Evolutionary conservation across 768 basidiomycete genomes (phyloP), one percentile per base, ranked within the genome.

Genomic region (Fibroporia radiculosa): DNA sequence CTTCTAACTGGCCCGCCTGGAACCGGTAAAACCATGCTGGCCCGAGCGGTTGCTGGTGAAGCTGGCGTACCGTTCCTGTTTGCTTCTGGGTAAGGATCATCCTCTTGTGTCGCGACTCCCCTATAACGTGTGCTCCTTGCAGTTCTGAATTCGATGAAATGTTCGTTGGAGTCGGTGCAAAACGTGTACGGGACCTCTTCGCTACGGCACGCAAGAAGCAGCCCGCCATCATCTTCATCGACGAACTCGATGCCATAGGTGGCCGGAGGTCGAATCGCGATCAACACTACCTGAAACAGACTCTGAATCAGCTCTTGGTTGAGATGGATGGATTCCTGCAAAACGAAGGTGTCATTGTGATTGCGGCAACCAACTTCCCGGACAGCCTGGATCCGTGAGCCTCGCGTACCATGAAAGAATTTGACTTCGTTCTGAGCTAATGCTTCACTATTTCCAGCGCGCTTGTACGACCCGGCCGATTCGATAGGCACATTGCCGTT

Each of bases 21-120:
- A 51, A 98, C 96, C 13, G 96, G 96, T 60, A 99, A 99, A 71
- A 99, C 96, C 2, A 78, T 98, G 76, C 73, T 99, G n/a, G 96
- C 96, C 4, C 73, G 95, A 48, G 96, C 96, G 7, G 84, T 97
- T 5, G 96, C 96, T 2, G 96, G 96, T 37, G 96, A 99, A 69
- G 96, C 96, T 13, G 93, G 86, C 13, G 96, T 99, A 32, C 92
- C 93, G 0, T 99, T 99, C 72, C 82, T 97, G 63, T 96, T 93
- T 58, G 92, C 95, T 27, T 91, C 89, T 26, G 96, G 95, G 81
- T 82, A 57, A 55, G 73, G 55, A 37, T 33, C n/a, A 11, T 25
- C 18, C n/a, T 8, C 3, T 28, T 29, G 49, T 7, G 14, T 48
- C 37, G 40, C 41, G 41, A 35, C 53, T 39, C 42, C 36, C 12